phyloP scores from a whole-genome alignment of 139 green algal species.

The Astrephomene gubernaculifera region DNA sequence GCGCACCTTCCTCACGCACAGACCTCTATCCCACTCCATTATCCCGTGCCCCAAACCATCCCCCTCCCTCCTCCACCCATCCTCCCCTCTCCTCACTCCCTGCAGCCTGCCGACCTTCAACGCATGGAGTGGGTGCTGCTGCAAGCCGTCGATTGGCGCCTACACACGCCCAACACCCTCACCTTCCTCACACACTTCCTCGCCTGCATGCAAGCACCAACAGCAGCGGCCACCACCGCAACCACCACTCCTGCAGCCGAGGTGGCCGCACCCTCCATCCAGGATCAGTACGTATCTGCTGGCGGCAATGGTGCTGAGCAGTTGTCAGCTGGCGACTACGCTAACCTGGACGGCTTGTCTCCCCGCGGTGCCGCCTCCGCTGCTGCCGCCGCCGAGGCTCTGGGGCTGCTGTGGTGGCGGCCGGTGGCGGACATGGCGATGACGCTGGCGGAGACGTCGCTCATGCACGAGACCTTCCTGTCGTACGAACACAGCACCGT shows the following conservation, averaged over 20 bases:
- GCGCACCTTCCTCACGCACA: too few relatives aligned
- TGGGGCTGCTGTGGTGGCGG: too few relatives aligned
- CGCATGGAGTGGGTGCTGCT: constrained; percentile 13
- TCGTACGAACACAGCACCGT: constrained; percentile 14
- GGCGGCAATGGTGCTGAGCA: too few relatives aligned
- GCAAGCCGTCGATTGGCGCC: constrained; percentile 8
- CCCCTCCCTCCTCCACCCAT: neutral
- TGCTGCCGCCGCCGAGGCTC: too few relatives aligned
- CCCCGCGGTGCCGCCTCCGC: too few relatives aligned
- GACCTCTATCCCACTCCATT: too few relatives aligned
- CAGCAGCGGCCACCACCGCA: neutral
- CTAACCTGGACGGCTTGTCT: too few relatives aligned
- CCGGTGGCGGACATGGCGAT: too few relatives aligned
- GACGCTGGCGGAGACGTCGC: neutral
- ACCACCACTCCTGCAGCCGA: neutral
- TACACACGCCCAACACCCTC: constrained; percentile 8
- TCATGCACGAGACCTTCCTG: neutral
- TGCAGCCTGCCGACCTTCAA: neutral
- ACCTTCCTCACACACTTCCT: constrained; percentile 28
- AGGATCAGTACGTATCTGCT: too few relatives aligned
- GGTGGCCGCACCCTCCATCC: too few relatives aligned
- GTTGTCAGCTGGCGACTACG: too few relatives aligned
- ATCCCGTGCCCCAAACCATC: neutral
- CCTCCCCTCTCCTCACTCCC: too few relatives aligned
- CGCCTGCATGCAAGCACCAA: neutral